Base-by-base conservation (phyloP, 805 yeast species). In the Cyberlindnera meyerae region DNA sequence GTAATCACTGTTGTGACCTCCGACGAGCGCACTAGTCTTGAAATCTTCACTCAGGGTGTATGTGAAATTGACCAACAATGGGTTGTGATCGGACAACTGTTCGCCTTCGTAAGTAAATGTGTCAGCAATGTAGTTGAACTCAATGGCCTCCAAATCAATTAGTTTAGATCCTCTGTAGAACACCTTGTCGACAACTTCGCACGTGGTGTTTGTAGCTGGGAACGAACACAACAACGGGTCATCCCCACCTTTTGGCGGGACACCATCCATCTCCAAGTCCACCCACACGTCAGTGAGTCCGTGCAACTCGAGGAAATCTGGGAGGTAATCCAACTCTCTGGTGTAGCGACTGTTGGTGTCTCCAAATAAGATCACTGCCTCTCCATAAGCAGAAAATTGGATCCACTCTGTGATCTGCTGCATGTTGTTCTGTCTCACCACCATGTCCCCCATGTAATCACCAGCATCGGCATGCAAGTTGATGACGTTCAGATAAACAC, bases 391-490 rank as follows among this genome's bases (percentile, higher is more conserved):
- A 28, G 37, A 28, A 4, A 27, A 5, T 15, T 32, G 39, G n/a
- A 39, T 35, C 29, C 32, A 39, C 17, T 39, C 39, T 4, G 39
- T 38, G 8, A 39, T 38, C 24, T 39, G 39, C 26, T 39, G 31
- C 8, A 39, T 6, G 24, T 39, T 39, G 6, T 29, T 13, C 25
- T 29, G 17, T 35, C 43, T 39, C 3, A 36, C 39, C 3, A n/a
- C 21, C 29, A 31, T 34, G 25, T 39, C 43, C 8, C 13, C 43
- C 11, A 18, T 31, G 18, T 39, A 38, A 21, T 24, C 25, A 28
- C 43, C 43, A 17, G 39, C 43, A 25, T 39, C 43, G n/a, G 43
- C 24, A 24, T 39, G 43, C 7, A 39, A 26, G 29, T 39, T 39
- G 27, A 39, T 18, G 27, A 39, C 20, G 34, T 39, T 39, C 14